Evolutionary conservation across 2,329 filamentous ascomycete genomes (phyloP), one percentile per base, ranked within the genome.

Genomic region (Epichloe scottii): DNA sequence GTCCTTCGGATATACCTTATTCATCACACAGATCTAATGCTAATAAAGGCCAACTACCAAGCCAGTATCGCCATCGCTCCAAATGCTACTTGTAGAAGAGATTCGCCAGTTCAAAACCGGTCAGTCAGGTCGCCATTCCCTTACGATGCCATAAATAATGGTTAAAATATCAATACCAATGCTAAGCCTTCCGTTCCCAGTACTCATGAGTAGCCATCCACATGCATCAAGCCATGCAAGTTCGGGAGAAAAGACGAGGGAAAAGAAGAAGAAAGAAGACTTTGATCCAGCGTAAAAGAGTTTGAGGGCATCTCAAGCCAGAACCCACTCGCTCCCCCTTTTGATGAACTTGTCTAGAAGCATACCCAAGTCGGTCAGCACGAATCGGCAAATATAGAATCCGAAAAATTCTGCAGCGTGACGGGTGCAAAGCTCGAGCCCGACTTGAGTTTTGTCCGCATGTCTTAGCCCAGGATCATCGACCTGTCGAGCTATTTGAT

Each of bases 371-470:
- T 98, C 93, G 4, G 82, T 76, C 54, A 98, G 73, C n/a, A 90
- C 89, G 65, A 98, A 98, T 17, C 93, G 85, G 68, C 91, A 96
- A 30, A 98, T 78, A 66, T 93, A 97, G 68, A 98, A 96, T 15
- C 85, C 90, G 66, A 98, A 98, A 68, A 98, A 98, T 68, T 98
- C 93, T 35, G 91, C 88, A 7, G 91, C 93, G 66, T 96, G 91
- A 40, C 91, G 81, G 37, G 89, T 89, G 64, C 89, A 93, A 40
- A 98, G 78, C 69, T 98, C 93, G 35, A 98, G 79, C 10, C 93
- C 93, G 49, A 98, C 90, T 63, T 96, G 90, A 8, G 93, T 97
- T 61, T 89, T 89, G 59, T 90, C 91, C 17, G 89, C 89, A 68
- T 93, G 88, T 59, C 87, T 87, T 50, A 97, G 78, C 10, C 91